Evolutionary conservation across 192 early-diverging fungal genomes (phyloP).

Genomic region (Backusella macrospora): DNA sequence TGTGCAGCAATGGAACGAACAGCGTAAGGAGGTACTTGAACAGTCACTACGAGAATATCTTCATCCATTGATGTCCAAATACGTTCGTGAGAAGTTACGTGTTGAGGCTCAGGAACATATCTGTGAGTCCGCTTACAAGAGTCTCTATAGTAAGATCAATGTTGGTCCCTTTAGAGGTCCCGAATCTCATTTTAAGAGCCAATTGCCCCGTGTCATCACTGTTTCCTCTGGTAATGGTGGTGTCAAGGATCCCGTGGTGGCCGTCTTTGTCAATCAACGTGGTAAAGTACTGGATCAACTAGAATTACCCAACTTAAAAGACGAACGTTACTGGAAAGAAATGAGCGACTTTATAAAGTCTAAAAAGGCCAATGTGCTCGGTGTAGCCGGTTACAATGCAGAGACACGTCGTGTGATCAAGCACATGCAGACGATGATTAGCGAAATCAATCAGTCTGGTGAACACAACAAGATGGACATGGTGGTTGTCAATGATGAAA

Average conservation of each 20-base stretch:
- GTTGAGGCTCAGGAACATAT: conserved; percentile 74
- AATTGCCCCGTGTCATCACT: conserved; percentile 62
- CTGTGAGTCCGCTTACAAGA: conserved; percentile 61
- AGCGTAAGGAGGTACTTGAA: conserved; percentile 67
- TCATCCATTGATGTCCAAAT: conserved; percentile 73
- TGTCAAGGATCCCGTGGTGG: conserved; percentile 56
- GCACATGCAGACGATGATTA: conserved; percentile 60
- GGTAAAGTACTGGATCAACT: conserved; percentile 70
- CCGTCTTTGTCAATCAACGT: conserved; percentile 74
- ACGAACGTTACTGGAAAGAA: conserved; percentile 45
- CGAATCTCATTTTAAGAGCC: conserved; percentile 36
- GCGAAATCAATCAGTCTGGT: conserved; percentile 47
- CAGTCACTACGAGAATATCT: conserved; percentile 66
- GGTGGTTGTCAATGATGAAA: conserved; percentile 85
- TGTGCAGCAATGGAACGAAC: conserved; percentile 75
- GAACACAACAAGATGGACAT: conserved; percentile 51
- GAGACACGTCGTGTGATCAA: conserved; percentile 76
- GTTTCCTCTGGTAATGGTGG: conserved; percentile 75
- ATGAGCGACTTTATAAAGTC: conserved; percentile 63
- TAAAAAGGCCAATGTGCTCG: conserved; percentile 75
- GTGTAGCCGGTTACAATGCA: conserved; percentile 77
- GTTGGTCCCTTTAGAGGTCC: conserved; percentile 57
- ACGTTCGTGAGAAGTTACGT: conserved; percentile 73
- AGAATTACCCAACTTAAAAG: conserved; percentile 62
- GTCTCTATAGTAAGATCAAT: conserved; percentile 74